Base-by-base conservation (phyloP, 306 rosid species). In the Malus sylvestris region DNA sequence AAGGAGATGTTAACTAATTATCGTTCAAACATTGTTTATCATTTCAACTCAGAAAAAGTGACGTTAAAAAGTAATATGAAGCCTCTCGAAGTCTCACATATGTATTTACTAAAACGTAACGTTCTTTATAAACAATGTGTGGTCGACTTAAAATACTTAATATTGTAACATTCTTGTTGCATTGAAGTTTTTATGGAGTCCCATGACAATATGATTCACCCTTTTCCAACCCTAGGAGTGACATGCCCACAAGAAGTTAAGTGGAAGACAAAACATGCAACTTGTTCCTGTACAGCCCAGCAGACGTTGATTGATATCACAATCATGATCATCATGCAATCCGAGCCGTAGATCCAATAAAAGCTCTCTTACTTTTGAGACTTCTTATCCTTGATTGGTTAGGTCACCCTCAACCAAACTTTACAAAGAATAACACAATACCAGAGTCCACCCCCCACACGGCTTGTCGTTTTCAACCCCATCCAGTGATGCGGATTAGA, bases 391-490 rank as follows among this genome's bases (percentile, higher is more conserved):
- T 44, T 46, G 71, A 77, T 73, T 82, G 80, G 82, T 77, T 79
- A 46, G 80, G 82, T 77, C 82, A 66, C 40, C 60, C 60, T 11
- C 72, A 30, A 6, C 67, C 40, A 40, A 49, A 71, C 73, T 71
- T 71, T 25, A 82, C 70, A 70, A 80, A 76, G 68, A 76, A 81
- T 35, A 69, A 61, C 69, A 51, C 40, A 76, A 65, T 44, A 73
- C 45, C 46, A 67, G 66, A 82, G 84, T 83, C 76, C 78, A 72
- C 68, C 73, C 29, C 55, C 74, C 90, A 88, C 93, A 89, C 85
- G 87, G 45, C 70, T 85, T 80, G 93, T 85, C 89, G 35, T 87
- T 85, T 77, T 80, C 85, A 65, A 68, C 77, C 59, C 70, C 58
- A 30, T 30, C 67, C 64, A 15, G 81, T 81, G 88, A 78, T 46